Conservation (phyloP, 2,329 filamentous ascomycete genomes). For the Penicillium sp. region DNA sequence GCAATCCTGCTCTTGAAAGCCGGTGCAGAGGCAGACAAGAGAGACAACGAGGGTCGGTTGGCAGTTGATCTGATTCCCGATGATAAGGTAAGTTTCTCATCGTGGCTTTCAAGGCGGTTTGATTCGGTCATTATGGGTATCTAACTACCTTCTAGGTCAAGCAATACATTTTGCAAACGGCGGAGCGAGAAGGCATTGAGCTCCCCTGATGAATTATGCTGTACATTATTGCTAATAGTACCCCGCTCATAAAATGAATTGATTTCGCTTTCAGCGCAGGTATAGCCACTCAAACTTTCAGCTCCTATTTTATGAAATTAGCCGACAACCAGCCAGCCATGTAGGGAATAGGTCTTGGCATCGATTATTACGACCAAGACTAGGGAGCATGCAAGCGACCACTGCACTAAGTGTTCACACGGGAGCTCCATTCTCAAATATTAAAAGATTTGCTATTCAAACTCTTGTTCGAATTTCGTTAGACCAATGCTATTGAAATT, state of each 20-base stretch:
- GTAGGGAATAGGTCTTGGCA: too few relatives aligned
- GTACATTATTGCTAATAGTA: not conserved
- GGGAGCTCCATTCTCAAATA: too few relatives aligned
- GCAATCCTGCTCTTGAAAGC: conserved; percentile 79
- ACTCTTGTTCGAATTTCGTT: too few relatives aligned
- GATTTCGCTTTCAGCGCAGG: too few relatives aligned
- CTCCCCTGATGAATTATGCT: conserved; percentile 33
- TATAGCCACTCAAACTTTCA: too few relatives aligned
- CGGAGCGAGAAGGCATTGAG: conserved; percentile 82
- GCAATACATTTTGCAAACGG: conserved; percentile 72
- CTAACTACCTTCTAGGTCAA: conserved; percentile 55
- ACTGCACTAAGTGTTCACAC: too few relatives aligned
- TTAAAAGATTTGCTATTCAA: too few relatives aligned
- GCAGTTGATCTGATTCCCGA: conserved; percentile 85
- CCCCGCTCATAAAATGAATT: not conserved
- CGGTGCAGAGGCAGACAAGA: conserved; percentile 79
- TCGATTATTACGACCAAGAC: too few relatives aligned
- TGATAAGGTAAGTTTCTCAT: conserved; percentile 61
- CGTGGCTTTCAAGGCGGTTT: not conserved
- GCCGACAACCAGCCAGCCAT: too few relatives aligned
- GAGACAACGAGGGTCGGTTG: conserved; percentile 67
- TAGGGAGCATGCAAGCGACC: too few relatives aligned
- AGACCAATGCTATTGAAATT: too few relatives aligned
- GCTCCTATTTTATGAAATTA: too few relatives aligned
- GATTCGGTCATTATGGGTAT: not conserved